Conservation (phyloP, 2,329 filamentous ascomycete genomes). For the Colletotrichum lentis region DNA sequence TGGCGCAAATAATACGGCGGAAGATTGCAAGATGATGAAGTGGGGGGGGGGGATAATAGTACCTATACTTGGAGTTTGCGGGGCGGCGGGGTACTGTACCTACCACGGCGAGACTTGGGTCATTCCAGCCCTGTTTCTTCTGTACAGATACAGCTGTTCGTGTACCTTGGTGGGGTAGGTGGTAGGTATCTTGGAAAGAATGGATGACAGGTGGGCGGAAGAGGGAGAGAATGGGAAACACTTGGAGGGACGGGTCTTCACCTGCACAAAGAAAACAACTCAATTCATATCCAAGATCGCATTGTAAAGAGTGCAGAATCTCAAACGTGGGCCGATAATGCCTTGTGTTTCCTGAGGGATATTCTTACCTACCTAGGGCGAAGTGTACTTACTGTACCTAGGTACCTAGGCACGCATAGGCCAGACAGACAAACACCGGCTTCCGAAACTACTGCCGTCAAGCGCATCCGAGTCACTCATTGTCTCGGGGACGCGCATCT, state of each 20-base stretch:
- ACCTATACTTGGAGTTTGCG: background rate
- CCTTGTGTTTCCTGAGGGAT: background rate
- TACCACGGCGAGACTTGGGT: too few relatives aligned
- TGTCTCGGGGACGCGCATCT: conserved; percentile 2
- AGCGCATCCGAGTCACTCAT: background rate
- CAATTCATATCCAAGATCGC: background rate
- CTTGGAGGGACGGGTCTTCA: background rate
- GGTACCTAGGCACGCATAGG: too few relatives aligned
- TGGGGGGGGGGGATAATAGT: background rate
- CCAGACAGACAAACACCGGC: too few relatives aligned
- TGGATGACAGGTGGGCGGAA: background rate
- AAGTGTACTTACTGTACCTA: too few relatives aligned
- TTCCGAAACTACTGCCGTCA: background rate
- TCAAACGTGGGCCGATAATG: conserved; percentile 1
- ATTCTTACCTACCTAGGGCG: too few relatives aligned
- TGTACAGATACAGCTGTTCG: background rate
- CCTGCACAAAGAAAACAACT: background rate
- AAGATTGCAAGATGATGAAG: background rate
- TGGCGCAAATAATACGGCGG: background rate
- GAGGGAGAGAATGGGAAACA: background rate
- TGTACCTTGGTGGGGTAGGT: background rate
- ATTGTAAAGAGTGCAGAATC: conserved; percentile 9
- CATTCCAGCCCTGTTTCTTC: background rate
- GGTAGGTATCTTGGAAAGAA: background rate
- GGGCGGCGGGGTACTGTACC: background rate